Conservation (phyloP, 805 yeast species). For the Nakazawaea ernobii region DNA sequence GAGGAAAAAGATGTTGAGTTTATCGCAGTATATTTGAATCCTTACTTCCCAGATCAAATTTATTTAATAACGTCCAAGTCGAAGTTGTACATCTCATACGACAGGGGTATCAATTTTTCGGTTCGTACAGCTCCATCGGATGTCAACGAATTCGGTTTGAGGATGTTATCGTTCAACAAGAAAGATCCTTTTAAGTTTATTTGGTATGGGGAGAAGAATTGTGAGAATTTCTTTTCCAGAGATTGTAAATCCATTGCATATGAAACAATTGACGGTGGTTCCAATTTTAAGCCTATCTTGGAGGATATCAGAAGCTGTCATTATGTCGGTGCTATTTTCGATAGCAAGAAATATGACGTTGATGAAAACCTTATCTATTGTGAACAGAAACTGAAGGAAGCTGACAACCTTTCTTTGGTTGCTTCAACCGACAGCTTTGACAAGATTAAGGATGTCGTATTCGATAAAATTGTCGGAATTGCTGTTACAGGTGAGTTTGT, state of each 20-base stretch:
- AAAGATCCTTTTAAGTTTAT: conserved; percentile 52
- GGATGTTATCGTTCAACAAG: conserved; percentile 59
- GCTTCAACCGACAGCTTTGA: conserved; percentile 52
- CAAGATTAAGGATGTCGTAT: conserved; percentile 30
- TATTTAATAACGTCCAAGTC: conserved; percentile 45
- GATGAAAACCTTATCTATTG: conserved; percentile 60
- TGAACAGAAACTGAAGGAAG: conserved; percentile 34
- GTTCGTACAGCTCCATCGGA: conserved; percentile 45
- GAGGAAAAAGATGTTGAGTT: conserved; percentile 34
- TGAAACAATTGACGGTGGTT: conserved; percentile 65
- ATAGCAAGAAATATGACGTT: conserved; percentile 17
- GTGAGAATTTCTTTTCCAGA: conserved; percentile 36
- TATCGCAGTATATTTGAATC: conserved; percentile 55
- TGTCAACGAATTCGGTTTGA: conserved; percentile 29
- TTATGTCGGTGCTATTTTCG: conserved; percentile 55
- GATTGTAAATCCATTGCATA: conserved; percentile 57
- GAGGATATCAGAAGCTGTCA: conserved; percentile 57
- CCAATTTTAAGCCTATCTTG: conserved; percentile 47
- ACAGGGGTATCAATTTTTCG: conserved; percentile 60
- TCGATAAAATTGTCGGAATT: conserved; percentile 63
- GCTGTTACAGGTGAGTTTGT: conserved; percentile 67
- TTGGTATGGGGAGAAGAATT: conserved; percentile 59
- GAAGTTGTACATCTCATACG: conserved; percentile 50
- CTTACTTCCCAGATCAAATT: conserved; percentile 50
- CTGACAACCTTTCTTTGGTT: conserved; percentile 20